Evolutionary conservation across 345 rosid species (phyloP).

Genomic region (Lumnitzera littorea): DNA sequence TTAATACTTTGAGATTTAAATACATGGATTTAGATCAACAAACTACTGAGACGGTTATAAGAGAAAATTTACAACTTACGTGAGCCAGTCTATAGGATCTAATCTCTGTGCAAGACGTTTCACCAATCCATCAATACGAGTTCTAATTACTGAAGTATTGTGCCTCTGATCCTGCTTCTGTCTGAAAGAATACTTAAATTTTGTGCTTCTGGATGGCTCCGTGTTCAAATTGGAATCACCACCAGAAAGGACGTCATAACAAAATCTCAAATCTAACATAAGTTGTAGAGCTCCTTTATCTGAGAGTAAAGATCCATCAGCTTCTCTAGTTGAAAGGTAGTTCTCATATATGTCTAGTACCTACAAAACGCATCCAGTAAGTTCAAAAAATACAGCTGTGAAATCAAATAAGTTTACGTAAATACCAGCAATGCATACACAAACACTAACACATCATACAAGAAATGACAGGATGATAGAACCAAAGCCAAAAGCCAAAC

Average conservation of each 20-base stretch:
- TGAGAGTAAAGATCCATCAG: conserved; percentile 56
- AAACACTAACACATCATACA: too few species aligned
- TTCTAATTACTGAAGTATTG: conserved; percentile 37
- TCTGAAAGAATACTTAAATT: conserved; percentile 49
- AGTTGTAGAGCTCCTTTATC: conserved; percentile 92
- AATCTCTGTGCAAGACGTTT: conserved; percentile 56
- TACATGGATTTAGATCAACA: background rate
- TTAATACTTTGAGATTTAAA: too few species aligned
- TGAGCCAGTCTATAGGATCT: conserved; percentile 98
- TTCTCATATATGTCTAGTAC: conserved; percentile 59
- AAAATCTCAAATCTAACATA: conserved; percentile 82
- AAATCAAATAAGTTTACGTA: too few species aligned
- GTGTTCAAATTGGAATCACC: conserved; percentile 42
- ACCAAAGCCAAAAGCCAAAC: too few species aligned
- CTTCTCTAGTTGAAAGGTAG: conserved; percentile 64
- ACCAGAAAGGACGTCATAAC: conserved; percentile 78
- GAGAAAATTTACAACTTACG: conserved; percentile 46
- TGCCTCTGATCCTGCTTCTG: conserved; percentile 58
- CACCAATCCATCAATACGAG: conserved; percentile 54
- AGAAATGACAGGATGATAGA: too few species aligned
- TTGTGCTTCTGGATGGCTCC: conserved; percentile 44
- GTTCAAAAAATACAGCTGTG: background rate
- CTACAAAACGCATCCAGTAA: conserved; percentile 19
- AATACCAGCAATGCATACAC: too few species aligned
- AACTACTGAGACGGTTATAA: background rate